Conservation (phyloP, 1,284 basidiomycete genomes). For the Cutaneotrichosporon dermatis region DNA sequence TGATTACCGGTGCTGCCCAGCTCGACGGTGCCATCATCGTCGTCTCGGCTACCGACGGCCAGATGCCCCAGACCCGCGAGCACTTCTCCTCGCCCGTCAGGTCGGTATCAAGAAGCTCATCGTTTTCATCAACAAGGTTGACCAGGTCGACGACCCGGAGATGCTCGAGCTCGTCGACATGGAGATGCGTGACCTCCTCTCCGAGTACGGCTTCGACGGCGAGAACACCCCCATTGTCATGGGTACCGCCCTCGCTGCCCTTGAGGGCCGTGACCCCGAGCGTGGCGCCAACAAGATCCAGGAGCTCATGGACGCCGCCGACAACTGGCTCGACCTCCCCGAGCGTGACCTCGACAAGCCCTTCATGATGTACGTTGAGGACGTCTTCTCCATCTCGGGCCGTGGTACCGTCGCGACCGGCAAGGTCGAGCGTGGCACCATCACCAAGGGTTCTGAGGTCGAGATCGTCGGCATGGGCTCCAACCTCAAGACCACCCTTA, state of each 20-base stretch:
- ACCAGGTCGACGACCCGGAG: slow-evolving; percentile 93
- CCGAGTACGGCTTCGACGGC: slow-evolving; percentile 90
- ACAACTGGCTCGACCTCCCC: slow-evolving; percentile 93
- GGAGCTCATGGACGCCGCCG: slow-evolving; percentile 82
- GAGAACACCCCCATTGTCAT: slow-evolving; percentile 95
- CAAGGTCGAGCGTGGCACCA: slow-evolving; percentile 91
- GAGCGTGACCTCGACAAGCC: slow-evolving; percentile 96
- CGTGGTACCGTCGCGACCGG: slow-evolving; percentile 98
- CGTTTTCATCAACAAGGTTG: slow-evolving; percentile 97
- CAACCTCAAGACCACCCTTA: slow-evolving; percentile 86
- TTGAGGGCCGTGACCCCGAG: slow-evolving; percentile 75
- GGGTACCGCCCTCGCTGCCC: slow-evolving; percentile 92
- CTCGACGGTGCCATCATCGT: slow-evolving; percentile 98
- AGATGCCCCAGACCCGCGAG: slow-evolving; percentile 99
- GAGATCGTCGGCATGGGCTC: slow-evolving; percentile 88
- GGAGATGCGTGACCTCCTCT: slow-evolving; percentile 99
- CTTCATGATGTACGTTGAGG: slow-evolving; percentile 95
- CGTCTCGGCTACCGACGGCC: slow-evolving; percentile 97
- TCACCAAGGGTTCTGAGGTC: slow-evolving; percentile 88
- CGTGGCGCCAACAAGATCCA: slow-evolving; percentile 78
- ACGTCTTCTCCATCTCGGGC: slow-evolving; percentile 96
- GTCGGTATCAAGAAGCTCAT: slow-evolving; percentile 98
- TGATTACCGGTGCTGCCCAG: slow-evolving; percentile 99
- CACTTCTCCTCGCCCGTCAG: slow-evolving; percentile 96
- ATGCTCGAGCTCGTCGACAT: slow-evolving; percentile 99